A percentile compares a stretch with the other conserved stretches of the same genome.
phyloP scores from a whole-genome alignment of 1,284 basidiomycete species.

The Tausonia pullulans region DNA sequence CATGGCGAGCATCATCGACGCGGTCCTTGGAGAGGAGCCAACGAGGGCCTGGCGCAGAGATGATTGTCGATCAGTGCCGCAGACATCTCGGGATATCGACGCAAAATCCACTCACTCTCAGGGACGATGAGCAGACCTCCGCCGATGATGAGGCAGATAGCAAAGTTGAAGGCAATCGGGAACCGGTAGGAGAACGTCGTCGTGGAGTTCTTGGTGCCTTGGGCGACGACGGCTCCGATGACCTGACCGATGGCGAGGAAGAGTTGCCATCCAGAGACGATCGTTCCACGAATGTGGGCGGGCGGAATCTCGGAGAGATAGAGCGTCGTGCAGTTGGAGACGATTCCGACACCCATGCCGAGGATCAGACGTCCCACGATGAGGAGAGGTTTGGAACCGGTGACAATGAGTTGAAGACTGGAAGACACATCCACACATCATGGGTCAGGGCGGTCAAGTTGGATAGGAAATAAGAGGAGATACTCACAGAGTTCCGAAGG shows the following conservation, averaged over 20 bases:
- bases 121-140: constrained; percentile 32
- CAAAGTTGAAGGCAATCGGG: constrained; percentile 37
- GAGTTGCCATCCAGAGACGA: constrained; percentile 32
- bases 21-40: constrained; percentile 36
- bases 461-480: no score
- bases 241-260: constrained; percentile 39
- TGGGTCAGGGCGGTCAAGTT: no score
- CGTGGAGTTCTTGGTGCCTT: constrained; percentile 24
- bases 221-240: constrained; percentile 36
- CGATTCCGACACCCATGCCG: constrained; percentile 35
- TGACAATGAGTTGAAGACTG: constrained; percentile 33
- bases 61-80: no score
- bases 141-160: constrained; percentile 32
- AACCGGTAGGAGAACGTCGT: constrained; percentile 31
- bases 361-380: constrained; percentile 36
- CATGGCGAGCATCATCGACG: constrained; percentile 33
- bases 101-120: constrained; percentile 13
- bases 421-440: constrained; percentile 27
- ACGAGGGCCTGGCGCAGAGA: constrained; percentile 20
- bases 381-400: constrained; percentile 30
- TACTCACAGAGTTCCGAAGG: background rate
- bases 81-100: background rate
- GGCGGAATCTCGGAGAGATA: constrained; percentile 39
- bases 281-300: constrained; percentile 35
- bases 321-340: constrained; percentile 32